phyloP scores from a whole-genome alignment of 306 rosid genomes.

The Cicer pinnatifidum region DNA sequence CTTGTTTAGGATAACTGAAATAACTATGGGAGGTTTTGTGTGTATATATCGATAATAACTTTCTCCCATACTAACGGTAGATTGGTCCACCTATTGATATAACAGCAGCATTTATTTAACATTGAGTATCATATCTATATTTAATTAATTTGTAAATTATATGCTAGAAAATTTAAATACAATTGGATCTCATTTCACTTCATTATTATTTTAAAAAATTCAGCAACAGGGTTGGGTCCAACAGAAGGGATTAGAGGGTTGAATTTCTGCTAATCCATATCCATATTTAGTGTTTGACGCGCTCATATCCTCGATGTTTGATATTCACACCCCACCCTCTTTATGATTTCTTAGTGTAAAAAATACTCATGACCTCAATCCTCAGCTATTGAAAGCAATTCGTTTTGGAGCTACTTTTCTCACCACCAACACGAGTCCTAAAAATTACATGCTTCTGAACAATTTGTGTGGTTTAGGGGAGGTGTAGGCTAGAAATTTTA shows the following conservation, averaged over 20 bases:
- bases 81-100: background rate
- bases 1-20: constrained; percentile 44
- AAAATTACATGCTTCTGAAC: no score
- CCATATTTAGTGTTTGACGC: no score
- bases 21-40: constrained; percentile 44
- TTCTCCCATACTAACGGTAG: constrained; percentile 14
- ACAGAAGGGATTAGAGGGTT: no score
- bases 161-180: background rate
- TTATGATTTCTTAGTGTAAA: background rate
- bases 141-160: background rate
- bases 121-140: background rate
- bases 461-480: no score
- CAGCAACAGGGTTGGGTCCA: no score
- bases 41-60: constrained; percentile 38
- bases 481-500: no score
- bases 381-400: no score
- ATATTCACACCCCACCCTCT: background rate
- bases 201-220: no score
- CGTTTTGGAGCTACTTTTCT: no score
- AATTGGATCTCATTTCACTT: background rate
- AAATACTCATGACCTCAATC: background rate
- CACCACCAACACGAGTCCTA: no score
- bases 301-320: background rate
- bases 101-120: background rate
- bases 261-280: no score